Conservation (phyloP, 495 filamentous ascomycete genomes). For the Aspergillus hancockii region DNA sequence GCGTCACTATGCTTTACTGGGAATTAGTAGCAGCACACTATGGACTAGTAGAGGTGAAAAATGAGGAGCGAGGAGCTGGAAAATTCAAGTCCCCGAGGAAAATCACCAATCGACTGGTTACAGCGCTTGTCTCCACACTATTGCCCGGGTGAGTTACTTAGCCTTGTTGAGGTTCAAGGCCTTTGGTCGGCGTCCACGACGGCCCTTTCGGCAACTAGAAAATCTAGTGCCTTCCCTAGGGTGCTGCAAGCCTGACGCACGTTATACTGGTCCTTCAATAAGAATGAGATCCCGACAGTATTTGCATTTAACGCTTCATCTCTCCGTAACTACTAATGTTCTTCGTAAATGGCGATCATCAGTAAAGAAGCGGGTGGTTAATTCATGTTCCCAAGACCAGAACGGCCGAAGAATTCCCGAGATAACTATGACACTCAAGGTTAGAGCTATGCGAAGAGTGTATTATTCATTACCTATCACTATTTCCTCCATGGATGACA, state of each 20-base stretch:
- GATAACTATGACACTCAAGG: background rate
- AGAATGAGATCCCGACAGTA: background rate
- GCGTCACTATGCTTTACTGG: conserved; percentile 4
- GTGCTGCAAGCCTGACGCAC: background rate
- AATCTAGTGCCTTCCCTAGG: background rate
- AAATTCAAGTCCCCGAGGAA: background rate
- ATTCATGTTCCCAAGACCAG: background rate
- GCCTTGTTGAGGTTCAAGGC: background rate
- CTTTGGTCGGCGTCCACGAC: background rate
- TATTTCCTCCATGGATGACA: background rate
- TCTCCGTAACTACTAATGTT: background rate
- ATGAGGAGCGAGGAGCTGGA: background rate
- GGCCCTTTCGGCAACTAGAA: background rate
- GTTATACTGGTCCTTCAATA: background rate
- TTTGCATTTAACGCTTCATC: background rate
- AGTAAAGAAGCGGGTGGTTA: background rate
- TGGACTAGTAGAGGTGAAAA: background rate
- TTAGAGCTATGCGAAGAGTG: background rate
- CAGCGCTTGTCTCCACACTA: background rate
- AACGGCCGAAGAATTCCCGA: background rate
- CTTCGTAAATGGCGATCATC: background rate
- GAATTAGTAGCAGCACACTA: conserved; percentile 5
- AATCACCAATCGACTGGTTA: conserved; percentile 2
- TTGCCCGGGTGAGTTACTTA: background rate
- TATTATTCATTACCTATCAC: background rate